Conservation (phyloP, 2,329 filamentous ascomycete species). For the Fusarium sp. region DNA sequence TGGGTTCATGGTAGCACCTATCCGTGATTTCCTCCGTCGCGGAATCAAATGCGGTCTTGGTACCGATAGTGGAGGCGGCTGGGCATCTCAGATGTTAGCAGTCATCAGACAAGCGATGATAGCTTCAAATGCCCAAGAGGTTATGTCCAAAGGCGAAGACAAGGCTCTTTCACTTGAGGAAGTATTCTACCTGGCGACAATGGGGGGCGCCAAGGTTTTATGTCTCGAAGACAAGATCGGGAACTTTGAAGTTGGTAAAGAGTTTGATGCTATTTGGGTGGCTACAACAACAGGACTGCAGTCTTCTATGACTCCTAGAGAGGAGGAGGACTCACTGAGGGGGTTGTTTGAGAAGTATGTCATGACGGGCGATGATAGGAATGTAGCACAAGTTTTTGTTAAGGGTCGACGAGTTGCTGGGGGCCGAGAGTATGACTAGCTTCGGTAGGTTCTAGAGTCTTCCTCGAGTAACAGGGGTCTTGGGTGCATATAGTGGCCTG, state of each 20-base stretch:
- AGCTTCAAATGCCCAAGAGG: constrained; percentile 3
- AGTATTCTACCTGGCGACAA: background rate
- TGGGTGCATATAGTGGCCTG: background rate
- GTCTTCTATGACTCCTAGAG: constrained; percentile 2
- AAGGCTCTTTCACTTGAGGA: constrained; percentile 14
- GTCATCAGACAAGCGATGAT: constrained; percentile 20
- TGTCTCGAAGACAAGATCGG: background rate
- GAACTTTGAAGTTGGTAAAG: constrained; percentile 5
- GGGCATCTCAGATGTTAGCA: constrained; percentile 13
- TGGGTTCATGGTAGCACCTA: constrained; percentile 13
- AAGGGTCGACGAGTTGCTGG: background rate
- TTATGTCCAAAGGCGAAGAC: background rate
- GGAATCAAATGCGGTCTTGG: constrained; percentile 7
- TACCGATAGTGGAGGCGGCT: constrained; percentile 10
- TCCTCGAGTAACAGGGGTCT: fast-evolving
- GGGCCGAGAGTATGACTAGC: background rate
- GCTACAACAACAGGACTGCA: background rate
- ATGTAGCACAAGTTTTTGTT: constrained; percentile 5
- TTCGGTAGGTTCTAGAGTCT: fast-evolving
- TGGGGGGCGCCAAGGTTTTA: constrained; percentile 1
- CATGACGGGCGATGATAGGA: constrained; percentile 17
- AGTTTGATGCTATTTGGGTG: constrained; percentile 11
- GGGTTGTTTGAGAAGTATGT: constrained; percentile 15
- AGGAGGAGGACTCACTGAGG: background rate
- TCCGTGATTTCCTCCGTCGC: constrained; percentile 4